phyloP scores from a whole-genome alignment of 345 rosid species.

The Lepidium sativum region DNA sequence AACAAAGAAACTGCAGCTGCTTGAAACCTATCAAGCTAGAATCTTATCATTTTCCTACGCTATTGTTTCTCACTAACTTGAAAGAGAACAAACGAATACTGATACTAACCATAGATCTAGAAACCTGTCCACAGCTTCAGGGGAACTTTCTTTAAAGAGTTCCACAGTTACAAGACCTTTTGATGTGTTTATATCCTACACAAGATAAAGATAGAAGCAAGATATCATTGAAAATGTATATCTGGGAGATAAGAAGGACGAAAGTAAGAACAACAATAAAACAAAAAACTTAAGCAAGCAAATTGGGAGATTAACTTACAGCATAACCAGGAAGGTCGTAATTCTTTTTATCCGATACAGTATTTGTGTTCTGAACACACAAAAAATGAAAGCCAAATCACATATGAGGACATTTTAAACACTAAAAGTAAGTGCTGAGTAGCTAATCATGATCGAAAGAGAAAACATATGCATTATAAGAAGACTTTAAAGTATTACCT shows the following conservation, averaged over 20 bases:
- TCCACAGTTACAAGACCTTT: slow-evolving; percentile 65
- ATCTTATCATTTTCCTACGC: too few species aligned
- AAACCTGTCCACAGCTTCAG: slow-evolving; percentile 70
- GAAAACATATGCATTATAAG: neutral
- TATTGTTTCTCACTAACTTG: neutral
- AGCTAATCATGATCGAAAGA: neutral
- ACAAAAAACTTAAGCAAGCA: neutral
- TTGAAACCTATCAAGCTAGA: neutral
- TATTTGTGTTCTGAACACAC: slow-evolving; percentile 39
- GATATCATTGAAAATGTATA: neutral
- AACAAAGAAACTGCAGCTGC: neutral
- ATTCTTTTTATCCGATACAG: slow-evolving; percentile 38
- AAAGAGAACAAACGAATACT: neutral
- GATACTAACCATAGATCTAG: slow-evolving; percentile 57
- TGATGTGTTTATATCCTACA: slow-evolving; percentile 69
- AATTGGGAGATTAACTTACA: slow-evolving; percentile 35
- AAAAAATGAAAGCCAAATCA: slow-evolving; percentile 3
- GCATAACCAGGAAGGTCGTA: slow-evolving; percentile 75
- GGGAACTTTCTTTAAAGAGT: slow-evolving; percentile 63
- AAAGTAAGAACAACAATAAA: neutral
- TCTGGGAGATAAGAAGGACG: neutral
- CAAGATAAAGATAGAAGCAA: neutral
- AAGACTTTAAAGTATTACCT: slow-evolving; percentile 23
- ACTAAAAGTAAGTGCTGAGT: neutral
- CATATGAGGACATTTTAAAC: neutral